phyloP scores from a whole-genome alignment of 1,284 basidiomycete genomes.

The Ganoderma boninense region DNA sequence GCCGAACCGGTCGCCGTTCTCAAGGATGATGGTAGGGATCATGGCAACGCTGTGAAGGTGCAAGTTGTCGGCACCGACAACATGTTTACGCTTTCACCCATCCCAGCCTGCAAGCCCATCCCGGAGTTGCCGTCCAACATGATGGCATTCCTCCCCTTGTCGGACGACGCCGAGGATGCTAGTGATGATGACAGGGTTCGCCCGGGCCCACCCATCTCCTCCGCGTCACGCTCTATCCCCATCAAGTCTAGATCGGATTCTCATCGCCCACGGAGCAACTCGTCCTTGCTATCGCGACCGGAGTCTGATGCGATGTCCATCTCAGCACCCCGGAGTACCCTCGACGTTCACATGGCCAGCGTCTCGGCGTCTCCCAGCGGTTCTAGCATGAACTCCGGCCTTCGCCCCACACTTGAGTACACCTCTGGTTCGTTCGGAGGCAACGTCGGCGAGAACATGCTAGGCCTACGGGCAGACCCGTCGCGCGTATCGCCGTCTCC shows the following conservation, averaged over 20 bases:
- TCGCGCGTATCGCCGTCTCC: slow-evolving; percentile 29
- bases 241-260: slow-evolving; percentile 38
- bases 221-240: slow-evolving; percentile 35
- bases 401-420: slow-evolving; percentile 29
- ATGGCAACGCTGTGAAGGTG: slow-evolving; percentile 33
- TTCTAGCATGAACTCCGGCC: slow-evolving; percentile 30
- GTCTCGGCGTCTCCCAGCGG: slow-evolving; percentile 42
- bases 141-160: slow-evolving; percentile 43
- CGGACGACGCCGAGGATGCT: slow-evolving; percentile 41
- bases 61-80: slow-evolving; percentile 39
- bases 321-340: slow-evolving; percentile 42
- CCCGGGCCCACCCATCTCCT: slow-evolving; percentile 16
- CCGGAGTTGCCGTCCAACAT: slow-evolving; percentile 43
- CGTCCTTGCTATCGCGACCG: slow-evolving; percentile 32
- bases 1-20: slow-evolving; percentile 38
- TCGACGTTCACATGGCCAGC: slow-evolving; percentile 43
- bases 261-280: slow-evolving; percentile 36
- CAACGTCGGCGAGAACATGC: slow-evolving; percentile 27
- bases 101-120: slow-evolving; percentile 41
- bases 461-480: slow-evolving; percentile 29
- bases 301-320: slow-evolving; percentile 39
- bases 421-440: slow-evolving; percentile 25
- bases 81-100: slow-evolving; percentile 49
- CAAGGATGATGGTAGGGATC: slow-evolving; percentile 32
- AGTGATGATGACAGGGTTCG: slow-evolving; percentile 43